Base-by-base conservation (phyloP, 495 filamentous ascomycete genomes). In the Tuber magnatum region DNA sequence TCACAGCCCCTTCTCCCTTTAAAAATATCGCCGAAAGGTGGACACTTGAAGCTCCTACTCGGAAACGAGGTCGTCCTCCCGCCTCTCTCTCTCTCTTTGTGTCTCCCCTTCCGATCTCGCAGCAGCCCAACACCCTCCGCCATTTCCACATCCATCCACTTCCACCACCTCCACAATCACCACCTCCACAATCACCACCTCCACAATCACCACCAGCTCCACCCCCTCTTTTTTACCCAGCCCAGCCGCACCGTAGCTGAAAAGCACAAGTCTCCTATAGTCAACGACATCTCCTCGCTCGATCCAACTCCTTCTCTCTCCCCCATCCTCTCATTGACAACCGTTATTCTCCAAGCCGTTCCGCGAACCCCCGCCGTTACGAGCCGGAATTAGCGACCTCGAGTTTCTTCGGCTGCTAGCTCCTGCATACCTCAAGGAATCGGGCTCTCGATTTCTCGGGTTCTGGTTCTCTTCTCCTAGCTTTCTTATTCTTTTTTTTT, bases 101-200 rank as follows among this genome's bases (percentile, higher is more conserved):
- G 56, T 20, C 28, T 79, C 72, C 75, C 76, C 77, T 73, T 79
- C 77, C 75, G 68, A 22, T 48, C 48, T 43, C 24, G n/a, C n/a
- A n/a, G 70, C 56, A 75, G 68, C 39, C 43, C 48, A 74, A 42
- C 48, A 71, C 68, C 44, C 40, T 46, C 75, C 43, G 39, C 44
- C 72, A 44, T 71, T 69, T 73, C 68, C 69, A 16, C 75, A 40
- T 42, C 72, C n/a, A n/a, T 51, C 48, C 44, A 40, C 42, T 43
- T 48, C 46, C 46, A 24, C 46, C 48, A 74, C 46, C 46, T 74
- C 71, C 71, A 56, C 56, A 22, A 40, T 43, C 70, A 68, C 48
- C 73, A 32, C 70, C 42, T 51, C 48, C 44, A 40, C 42, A 6
- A 24, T 20, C 46, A 24, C 46, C 48, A 74, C 46, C 46, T 74